Evolutionary conservation across 495 filamentous ascomycete species (phyloP), one percentile per base, ranked within the genome.

Genomic region (Penicillium riverlandense): DNA sequence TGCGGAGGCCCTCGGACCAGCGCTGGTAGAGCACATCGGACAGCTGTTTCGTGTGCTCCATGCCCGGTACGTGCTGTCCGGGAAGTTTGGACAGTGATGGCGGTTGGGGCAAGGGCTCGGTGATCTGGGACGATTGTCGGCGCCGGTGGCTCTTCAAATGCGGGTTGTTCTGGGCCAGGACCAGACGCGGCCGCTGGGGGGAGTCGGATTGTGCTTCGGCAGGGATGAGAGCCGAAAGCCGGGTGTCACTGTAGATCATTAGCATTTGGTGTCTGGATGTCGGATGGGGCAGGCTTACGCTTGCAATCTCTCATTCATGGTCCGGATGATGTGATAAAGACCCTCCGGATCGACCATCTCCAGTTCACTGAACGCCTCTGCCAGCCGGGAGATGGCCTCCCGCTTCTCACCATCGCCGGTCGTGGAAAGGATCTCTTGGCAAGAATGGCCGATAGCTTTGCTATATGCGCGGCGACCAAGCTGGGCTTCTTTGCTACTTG

Each of bases 331-430:
- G 38, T 91, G 82, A 53, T 89, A 94, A 27, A 90, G 79, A 22
- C 90, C 90, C 63, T 96, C 92, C 0, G 92, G 91, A 52, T 98
- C 90, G 14, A 90, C 75, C 40, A 83, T 79, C 67, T 96, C 86
- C 30, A 98, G 75, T 8, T 80, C 74, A 8, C 82, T 85, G 74
- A 88, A 94, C 2, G 91, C 90, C 52, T 90, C 83, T 1, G 85
- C 86, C 11, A 96, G 72, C 30, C 77, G 75, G 8, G 84, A 83
- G 5, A 96, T 77, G 1, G 86, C 87, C 51, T 96, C 88, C 30
- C 87, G 77, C 59, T 91, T 91, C 11, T 74, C 67, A 38, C 81
- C 78, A 33, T 78, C 79, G 4, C 77, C 84, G 2, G 88, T 94
- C 15, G 89, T 85, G 4, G 85, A 83, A 48, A 91, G 77, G 11